Evolutionary conservation across 805 yeast genomes (phyloP).

Genomic region (Cyberlindnera maritima): DNA sequence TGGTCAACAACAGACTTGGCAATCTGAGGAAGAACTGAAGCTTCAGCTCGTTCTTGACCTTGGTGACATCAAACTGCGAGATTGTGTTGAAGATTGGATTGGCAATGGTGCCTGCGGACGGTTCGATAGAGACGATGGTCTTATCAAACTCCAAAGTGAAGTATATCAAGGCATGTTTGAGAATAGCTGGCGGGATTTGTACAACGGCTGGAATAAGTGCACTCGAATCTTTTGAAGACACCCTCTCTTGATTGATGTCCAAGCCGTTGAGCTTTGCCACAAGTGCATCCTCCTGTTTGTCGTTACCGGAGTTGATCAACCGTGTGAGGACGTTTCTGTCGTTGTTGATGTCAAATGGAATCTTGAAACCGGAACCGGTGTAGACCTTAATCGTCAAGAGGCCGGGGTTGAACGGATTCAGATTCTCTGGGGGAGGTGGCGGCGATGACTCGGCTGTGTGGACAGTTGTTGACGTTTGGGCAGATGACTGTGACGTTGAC

Average conservation of each 20-base stretch:
- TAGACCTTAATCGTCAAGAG: constrained; percentile 75
- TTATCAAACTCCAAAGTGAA: constrained; percentile 93
- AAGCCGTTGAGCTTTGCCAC: constrained; percentile 20
- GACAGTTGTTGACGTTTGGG: neutral
- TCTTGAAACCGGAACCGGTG: constrained; percentile 59
- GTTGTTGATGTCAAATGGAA: constrained; percentile 70
- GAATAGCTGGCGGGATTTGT: constrained; percentile 50
- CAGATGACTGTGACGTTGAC: constrained; percentile 8
- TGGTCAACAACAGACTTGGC: constrained; percentile 56
- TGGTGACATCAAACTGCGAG: constrained; percentile 84
- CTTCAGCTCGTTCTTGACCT: constrained; percentile 57
- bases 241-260: constrained; percentile 26
- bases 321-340: constrained; percentile 63
- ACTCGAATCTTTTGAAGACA: constrained; percentile 12
- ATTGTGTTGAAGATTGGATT: constrained; percentile 85
- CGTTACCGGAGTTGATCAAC: constrained; percentile 55
- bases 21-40: constrained; percentile 78
- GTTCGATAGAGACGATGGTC: constrained; percentile 84
- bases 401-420: constrained; percentile 51
- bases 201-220: constrained; percentile 49
- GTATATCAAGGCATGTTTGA: constrained; percentile 69
- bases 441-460: neutral
- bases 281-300: constrained; percentile 22
- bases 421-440: constrained; percentile 7
- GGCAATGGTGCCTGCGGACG: constrained; percentile 76